phyloP scores from a whole-genome alignment of 2,329 filamentous ascomycete species.

The Fusarium domesticum region DNA sequence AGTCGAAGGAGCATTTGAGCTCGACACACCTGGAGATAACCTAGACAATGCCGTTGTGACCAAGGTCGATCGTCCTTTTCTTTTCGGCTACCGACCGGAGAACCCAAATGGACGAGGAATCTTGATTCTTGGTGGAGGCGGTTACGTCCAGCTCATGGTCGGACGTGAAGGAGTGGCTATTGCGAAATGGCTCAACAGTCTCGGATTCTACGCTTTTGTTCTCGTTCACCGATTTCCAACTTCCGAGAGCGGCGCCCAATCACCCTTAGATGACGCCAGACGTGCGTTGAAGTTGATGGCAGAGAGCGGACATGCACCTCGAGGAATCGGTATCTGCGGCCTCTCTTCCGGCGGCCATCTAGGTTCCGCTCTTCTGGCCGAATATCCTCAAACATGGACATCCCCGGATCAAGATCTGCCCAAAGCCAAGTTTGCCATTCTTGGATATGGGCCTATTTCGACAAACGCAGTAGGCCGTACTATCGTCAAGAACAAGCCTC shows the following conservation, averaged over 20 bases:
- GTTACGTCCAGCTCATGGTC: constrained; percentile 24
- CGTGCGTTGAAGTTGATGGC: constrained; percentile 19
- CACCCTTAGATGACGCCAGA: constrained; percentile 22
- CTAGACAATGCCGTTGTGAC: constrained; percentile 18
- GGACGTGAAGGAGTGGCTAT: constrained; percentile 20
- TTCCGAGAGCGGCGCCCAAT: constrained; percentile 9
- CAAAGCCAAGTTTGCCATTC: constrained; percentile 12
- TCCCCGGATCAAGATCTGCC: constrained; percentile 14
- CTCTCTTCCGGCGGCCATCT: constrained; percentile 25
- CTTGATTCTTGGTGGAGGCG: constrained; percentile 19
- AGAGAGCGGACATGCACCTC: constrained; percentile 7
- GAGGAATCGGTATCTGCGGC: constrained; percentile 19
- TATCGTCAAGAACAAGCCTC: constrained; percentile 19
- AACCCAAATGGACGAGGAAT: constrained; percentile 19
- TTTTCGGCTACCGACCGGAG: constrained; percentile 18
- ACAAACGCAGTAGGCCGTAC: constrained; percentile 22
- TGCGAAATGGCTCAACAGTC: constrained; percentile 21
- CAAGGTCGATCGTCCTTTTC: constrained; percentile 13
- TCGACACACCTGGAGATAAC: constrained; percentile 4
- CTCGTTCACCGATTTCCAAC: constrained; percentile 24
- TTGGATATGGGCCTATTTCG: constrained; percentile 23
- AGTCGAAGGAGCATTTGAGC: constrained; percentile 17
- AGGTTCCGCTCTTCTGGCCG: constrained; percentile 18
- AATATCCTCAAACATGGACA: constrained; percentile 20
- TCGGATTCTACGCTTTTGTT: constrained; percentile 26